Evolutionary conservation across 1,139 yeast species (phyloP).

Genomic region (Geotrichum fermentans): DNA sequence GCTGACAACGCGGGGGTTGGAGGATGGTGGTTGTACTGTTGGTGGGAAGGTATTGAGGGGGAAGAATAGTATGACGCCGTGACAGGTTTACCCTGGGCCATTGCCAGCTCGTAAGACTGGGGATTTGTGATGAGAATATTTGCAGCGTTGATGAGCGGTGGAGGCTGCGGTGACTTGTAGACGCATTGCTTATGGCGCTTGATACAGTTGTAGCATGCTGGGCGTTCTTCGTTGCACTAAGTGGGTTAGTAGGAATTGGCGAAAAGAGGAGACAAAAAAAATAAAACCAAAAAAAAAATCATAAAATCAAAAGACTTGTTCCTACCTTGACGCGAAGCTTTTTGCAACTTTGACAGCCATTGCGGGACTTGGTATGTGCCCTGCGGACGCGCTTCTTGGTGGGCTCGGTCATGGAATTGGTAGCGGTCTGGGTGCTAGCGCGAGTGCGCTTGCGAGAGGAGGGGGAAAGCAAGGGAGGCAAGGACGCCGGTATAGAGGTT

Average conservation of each 20-base stretch:
- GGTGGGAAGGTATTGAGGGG: background rate
- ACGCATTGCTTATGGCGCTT: constrained; percentile 13
- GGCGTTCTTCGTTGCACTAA: constrained; percentile 16
- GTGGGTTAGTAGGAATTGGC: background rate
- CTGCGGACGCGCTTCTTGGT: constrained; percentile 12
- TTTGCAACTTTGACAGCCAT: constrained; percentile 15
- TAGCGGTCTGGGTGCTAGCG: too few relatives aligned
- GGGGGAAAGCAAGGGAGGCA: background rate
- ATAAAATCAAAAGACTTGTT: background rate
- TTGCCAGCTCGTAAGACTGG: constrained; percentile 15
- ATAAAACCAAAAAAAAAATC: background rate
- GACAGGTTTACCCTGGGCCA: constrained; percentile 11
- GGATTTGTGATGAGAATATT: constrained; percentile 16
- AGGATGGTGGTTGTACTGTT: background rate
- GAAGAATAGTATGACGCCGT: constrained; percentile 6
- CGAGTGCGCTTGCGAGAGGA: background rate
- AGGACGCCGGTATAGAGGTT: background rate
- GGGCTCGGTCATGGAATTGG: background rate
- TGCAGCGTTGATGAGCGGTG: constrained; percentile 14
- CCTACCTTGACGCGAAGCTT: constrained; percentile 10
- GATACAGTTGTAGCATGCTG: constrained; percentile 15
- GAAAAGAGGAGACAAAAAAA: background rate
- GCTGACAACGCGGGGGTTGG: background rate
- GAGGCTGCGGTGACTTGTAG: constrained; percentile 12
- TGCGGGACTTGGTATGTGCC: constrained; percentile 16